These are phyloP conservation scores for Coccomyxa sp. DNA, from an alignment of 139 green algal species.

Conservation along the genomic window DNA sequence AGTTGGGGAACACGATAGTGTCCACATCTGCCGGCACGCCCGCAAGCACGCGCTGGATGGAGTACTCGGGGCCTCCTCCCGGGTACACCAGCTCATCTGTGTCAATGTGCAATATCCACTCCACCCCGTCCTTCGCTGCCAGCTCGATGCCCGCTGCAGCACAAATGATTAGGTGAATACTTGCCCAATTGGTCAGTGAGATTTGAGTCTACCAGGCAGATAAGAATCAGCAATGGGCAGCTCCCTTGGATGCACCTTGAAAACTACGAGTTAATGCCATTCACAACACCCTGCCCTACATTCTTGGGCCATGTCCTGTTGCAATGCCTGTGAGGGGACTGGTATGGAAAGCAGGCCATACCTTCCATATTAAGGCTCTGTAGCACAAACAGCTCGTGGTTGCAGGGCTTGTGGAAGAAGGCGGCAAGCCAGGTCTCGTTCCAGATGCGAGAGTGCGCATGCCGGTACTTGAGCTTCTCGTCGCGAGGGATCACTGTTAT, in stretches of 20 bases:
- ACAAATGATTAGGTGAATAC: not conserved
- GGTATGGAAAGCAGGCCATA: slow-evolving; percentile 3
- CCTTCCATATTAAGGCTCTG: slow-evolving; percentile 81
- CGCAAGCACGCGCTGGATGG: slow-evolving; percentile 47
- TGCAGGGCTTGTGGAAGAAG: slow-evolving; percentile 87
- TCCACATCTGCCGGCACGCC: slow-evolving; percentile 48
- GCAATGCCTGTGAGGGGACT: no score
- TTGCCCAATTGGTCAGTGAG: no score
- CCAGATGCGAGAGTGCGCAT: slow-evolving; percentile 58
- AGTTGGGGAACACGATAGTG: slow-evolving; percentile 79
- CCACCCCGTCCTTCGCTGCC: slow-evolving; percentile 40
- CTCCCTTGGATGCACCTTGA: no score
- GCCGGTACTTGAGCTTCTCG: slow-evolving; percentile 35
- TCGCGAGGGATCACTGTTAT: slow-evolving; percentile 45
- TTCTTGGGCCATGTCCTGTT: no score
- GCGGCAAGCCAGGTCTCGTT: slow-evolving; percentile 78
- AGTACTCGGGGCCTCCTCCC: slow-evolving; percentile 47
- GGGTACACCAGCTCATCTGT: slow-evolving; percentile 83
- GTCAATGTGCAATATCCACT: slow-evolving; percentile 82
- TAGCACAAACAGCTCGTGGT: slow-evolving; percentile 83
- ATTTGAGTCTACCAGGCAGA: no score
- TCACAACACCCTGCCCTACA: no score
- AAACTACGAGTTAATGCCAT: no score
- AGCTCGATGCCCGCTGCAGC: slow-evolving; percentile 61
- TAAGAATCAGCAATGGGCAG: no score